Percentiles rank a stretch among this genome's conserved stretches.
Conservation (phyloP, 805 yeast genomes). For the Lipomyces spencermartinsiae region DNA sequence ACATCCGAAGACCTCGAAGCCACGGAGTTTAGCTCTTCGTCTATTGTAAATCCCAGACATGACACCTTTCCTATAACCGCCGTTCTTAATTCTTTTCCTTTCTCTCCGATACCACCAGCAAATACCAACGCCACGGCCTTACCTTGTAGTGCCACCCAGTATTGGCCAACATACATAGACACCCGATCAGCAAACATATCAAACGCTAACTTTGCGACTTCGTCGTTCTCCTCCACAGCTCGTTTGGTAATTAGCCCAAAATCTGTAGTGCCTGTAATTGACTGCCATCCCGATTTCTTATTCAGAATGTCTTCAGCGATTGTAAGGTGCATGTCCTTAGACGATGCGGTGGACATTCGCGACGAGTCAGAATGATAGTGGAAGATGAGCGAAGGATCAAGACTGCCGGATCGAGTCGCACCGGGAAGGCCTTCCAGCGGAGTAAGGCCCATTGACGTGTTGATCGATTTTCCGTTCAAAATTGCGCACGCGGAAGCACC, state of each 20-base stretch:
- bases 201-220: constrained; percentile 33
- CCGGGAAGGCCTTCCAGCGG: constrained; percentile 40
- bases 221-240: constrained; percentile 23
- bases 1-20: constrained; percentile 21
- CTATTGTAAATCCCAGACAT: constrained; percentile 33
- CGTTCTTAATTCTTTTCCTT: constrained; percentile 25
- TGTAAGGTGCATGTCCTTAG: constrained; percentile 33
- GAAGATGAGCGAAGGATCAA: constrained; percentile 38
- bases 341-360: constrained; percentile 33
- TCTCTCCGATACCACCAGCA: constrained; percentile 39
- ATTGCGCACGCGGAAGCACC: constrained; percentile 40
- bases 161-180: constrained; percentile 33
- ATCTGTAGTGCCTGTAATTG: constrained; percentile 38
- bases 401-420: constrained; percentile 38
- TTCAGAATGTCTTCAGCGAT: constrained; percentile 39
- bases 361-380: constrained; percentile 35
- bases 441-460: constrained; percentile 40
- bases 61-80: constrained; percentile 24
- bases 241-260: constrained; percentile 32
- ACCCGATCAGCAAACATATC: constrained; percentile 38
- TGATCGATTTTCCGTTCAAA: constrained; percentile 29
- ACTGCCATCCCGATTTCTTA: constrained; percentile 33
- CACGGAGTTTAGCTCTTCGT: constrained; percentile 20
- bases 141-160: constrained; percentile 34
- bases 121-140: constrained; percentile 33